phyloP scores from a whole-genome alignment of 352 stramenopile species.

The Pythium sp. region DNA sequence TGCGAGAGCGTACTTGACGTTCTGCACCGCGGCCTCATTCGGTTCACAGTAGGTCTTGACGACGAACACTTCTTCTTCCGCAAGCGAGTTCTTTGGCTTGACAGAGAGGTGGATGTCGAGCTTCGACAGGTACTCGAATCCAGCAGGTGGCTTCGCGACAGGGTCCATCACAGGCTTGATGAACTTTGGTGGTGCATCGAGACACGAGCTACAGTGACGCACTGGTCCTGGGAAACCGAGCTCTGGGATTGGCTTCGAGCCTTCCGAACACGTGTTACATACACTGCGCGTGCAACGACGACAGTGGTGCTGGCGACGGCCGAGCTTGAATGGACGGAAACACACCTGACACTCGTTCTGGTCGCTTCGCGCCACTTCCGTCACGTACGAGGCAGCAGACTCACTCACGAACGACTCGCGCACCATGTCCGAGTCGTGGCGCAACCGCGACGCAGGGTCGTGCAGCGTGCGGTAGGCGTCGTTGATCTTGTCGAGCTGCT shows the following conservation, averaged over 20 bases:
- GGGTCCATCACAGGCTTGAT: slow-evolving; percentile 77
- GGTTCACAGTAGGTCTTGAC: slow-evolving; percentile 83
- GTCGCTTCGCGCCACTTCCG: slow-evolving; percentile 74
- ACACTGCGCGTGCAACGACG: slow-evolving; percentile 83
- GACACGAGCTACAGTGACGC: slow-evolving; percentile 80
- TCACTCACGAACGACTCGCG: slow-evolving; percentile 49
- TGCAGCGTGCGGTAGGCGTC: slow-evolving; percentile 75
- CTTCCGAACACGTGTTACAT: slow-evolving; percentile 82
- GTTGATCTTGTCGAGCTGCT: slow-evolving; percentile 76
- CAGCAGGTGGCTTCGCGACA: slow-evolving; percentile 68
- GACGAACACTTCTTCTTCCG: slow-evolving; percentile 62
- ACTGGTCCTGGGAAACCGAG: slow-evolving; percentile 74
- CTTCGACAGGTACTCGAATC: slow-evolving; percentile 84
- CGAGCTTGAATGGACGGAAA: slow-evolving; percentile 85
- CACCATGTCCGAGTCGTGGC: slow-evolving; percentile 56
- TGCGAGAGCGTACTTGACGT: slow-evolving; percentile 44
- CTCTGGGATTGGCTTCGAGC: slow-evolving; percentile 81
- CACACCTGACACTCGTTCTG: slow-evolving; percentile 89
- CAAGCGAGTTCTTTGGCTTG: slow-evolving; percentile 34
- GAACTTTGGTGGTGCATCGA: slow-evolving; percentile 76
- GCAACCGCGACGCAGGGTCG: slow-evolving; percentile 48
- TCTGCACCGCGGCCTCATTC: slow-evolving; percentile 53
- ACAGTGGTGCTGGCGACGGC: slow-evolving; percentile 80
- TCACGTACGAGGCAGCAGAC: slow-evolving; percentile 44
- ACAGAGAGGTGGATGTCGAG: slow-evolving; percentile 75